Evolutionary conservation across 2,329 filamentous ascomycete species (phyloP), one percentile per base, ranked within the genome.

Genomic region (Plectosphaerella cucumerina): DNA sequence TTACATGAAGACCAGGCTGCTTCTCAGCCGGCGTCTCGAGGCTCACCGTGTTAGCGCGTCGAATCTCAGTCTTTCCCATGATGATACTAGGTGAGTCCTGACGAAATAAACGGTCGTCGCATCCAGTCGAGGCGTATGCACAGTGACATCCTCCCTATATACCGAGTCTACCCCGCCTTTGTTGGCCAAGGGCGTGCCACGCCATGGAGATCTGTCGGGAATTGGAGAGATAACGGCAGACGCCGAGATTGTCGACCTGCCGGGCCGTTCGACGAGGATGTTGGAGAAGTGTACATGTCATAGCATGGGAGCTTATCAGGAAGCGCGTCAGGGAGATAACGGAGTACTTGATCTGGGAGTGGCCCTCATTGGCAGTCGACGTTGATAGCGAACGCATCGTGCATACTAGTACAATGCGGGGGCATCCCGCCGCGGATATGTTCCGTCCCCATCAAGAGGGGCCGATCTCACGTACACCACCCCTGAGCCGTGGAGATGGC

Each of bases 11-110:
- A 48, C 80, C 79, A 2, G 80, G 69, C 63, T 93, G 88, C 56
- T 90, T 81, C 34, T 77, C 73, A 5, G 88, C 87, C 33, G 86
- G 85, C 65, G 81, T 89, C 52, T 89, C 79, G 23, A 92, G 72
- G 62, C 86, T 84, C 42, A 93, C 86, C 65, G 86, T 87, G 50
- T 87, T 80, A 17, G 84, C 85, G 34, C 84, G 89, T 51, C 89
- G 82, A 58, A 93, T 85, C 37, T 71, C 51, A 22, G 53, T 51
- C 31, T 56, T 73, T 1, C 87, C 88, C 79, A 91, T 78, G 63
- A n/a, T 52, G 18, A 14, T 11, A 20, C 8, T 8, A 18, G 15
- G 11, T 31, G 14, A 10, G 31, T 14, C n/a, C 11, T 26, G 12
- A n/a, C n/a, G 46, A n/a, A 22, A 10, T 17, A 15, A 31, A 6